Base-by-base conservation (phyloP, 2,329 filamentous ascomycete species). In the Ceratocystis huliohia region DNA sequence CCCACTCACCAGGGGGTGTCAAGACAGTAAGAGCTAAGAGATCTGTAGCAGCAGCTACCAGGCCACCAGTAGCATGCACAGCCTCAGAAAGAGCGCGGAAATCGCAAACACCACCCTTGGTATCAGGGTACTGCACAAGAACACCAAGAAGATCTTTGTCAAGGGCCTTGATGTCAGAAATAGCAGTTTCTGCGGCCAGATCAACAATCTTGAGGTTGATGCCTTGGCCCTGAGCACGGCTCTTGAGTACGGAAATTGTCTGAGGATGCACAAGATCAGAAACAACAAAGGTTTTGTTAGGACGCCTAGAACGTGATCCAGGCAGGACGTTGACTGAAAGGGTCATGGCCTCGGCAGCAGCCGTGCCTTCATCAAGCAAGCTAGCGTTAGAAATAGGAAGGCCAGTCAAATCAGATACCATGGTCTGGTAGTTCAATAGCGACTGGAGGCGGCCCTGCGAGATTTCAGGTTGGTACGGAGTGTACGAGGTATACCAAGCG, bases 401-500 rank as follows among this genome's bases (percentile, higher is more conserved):
- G 1, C 84, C 91, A 0, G 93, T 96, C 70, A 97, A 79, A 74
- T 96, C 93, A 1, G 87, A 86, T 7, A 96, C 88, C 79, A 97
- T 81, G 20, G 93, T 97, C 80, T 97, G 93, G 79, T 91, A 97
- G 80, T 97, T 97, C 69, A 97, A 80, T 65, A 97, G 79, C 5
- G 91, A 96, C 80, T 96, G 91, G 69, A 97, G 78, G 66, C 93
- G 86, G 45, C 93, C 93, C 78, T 97, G 93, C 75, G 91, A 96
- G 79, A 97, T 96, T 78, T 97, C 93, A 1, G 93, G 88, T 78
- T 97, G 93, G 77, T 96, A 97, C 17, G 93, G 93, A 0, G 93
- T 96, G 76, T 97, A 96, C 78, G 91, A 96, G 50, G 93, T 97
- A 76, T 97, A 97, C 93, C 93, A 97, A 8, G 87, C 91, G 4